Conservation (phyloP, 257 asterid genomes). For the Nicotiana benthamiana region DNA sequence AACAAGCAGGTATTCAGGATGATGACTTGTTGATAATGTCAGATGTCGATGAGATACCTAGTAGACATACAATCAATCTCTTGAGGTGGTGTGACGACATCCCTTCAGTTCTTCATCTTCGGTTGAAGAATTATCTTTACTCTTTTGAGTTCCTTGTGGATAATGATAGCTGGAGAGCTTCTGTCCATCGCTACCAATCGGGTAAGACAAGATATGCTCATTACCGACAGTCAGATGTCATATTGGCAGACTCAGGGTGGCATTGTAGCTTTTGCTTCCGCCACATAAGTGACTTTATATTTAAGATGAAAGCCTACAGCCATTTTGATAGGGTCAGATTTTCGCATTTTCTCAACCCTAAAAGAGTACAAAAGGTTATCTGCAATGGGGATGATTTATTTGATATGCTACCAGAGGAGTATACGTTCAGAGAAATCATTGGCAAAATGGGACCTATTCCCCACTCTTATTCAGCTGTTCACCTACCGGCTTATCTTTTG, state of each 20-base stretch:
- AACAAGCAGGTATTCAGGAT: conserved; percentile 71
- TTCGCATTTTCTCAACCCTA: conserved; percentile 55
- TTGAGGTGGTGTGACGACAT: conserved; percentile 74
- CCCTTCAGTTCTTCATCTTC: conserved; percentile 69
- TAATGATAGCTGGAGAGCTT: conserved; percentile 77
- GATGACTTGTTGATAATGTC: conserved; percentile 71
- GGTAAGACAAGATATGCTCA: conserved; percentile 81
- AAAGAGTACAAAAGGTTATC: conserved; percentile 61
- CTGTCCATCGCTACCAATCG: conserved; percentile 52
- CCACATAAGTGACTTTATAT: conserved; percentile 47
- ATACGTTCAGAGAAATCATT: conserved; percentile 64
- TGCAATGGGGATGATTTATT: conserved; percentile 70
- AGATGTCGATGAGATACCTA: conserved; percentile 74
- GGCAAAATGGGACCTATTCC: conserved; percentile 84
- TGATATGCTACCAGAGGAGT: conserved; percentile 90
- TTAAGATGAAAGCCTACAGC: conserved; percentile 81
- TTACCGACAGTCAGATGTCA: conserved; percentile 59
- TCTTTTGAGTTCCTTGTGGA: conserved; percentile 72
- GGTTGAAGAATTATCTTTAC: conserved; percentile 60
- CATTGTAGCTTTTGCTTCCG: conserved; percentile 86
- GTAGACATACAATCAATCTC: conserved; percentile 63
- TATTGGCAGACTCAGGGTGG: conserved; percentile 73
- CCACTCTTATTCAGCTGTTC: conserved; percentile 71
- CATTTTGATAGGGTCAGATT: conserved; percentile 71
- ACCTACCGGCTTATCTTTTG: conserved; percentile 69